Percentiles rank a stretch among this genome's conserved stretches.
These are phyloP conservation scores for Calonectria montana DNA, from an alignment of 2,329 filamentous ascomycete genomes.

Conservation along the genomic window DNA sequence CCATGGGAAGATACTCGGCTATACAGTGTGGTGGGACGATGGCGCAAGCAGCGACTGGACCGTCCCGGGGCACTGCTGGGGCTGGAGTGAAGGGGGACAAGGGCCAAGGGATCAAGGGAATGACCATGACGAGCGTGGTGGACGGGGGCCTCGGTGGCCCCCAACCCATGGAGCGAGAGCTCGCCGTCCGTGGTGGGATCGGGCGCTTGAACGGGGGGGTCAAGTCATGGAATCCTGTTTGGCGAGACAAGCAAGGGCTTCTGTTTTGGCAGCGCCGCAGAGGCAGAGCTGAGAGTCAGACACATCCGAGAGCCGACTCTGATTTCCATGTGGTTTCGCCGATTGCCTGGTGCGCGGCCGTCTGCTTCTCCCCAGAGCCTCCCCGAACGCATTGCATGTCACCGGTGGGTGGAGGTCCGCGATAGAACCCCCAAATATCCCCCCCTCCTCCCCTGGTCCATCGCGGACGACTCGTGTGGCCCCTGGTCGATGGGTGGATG, in stretches of 20 bases:
- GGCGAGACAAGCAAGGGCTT: constrained; percentile 2
- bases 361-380: not conserved
- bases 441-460: constrained; percentile 18
- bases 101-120: constrained; percentile 29
- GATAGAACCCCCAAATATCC: constrained; percentile 18
- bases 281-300: not conserved
- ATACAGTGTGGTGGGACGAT: constrained; percentile 46
- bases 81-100: constrained; percentile 34
- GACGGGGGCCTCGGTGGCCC: constrained; percentile 23
- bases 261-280: not conserved
- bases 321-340: not conserved
- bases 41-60: constrained; percentile 43
- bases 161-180: constrained; percentile 15
- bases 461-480: constrained; percentile 29
- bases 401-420: constrained; percentile 18
- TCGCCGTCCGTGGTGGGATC: constrained; percentile 17
- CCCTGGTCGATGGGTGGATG: constrained; percentile 38
- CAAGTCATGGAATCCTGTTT: not conserved
- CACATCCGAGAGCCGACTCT: not conserved
- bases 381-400: constrained; percentile 11
- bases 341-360: not conserved
- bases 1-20: constrained; percentile 43
- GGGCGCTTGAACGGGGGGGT: constrained; percentile 14
- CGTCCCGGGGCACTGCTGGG: constrained; percentile 36
- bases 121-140: constrained; percentile 42